Percentiles rank a stretch among this genome's conserved stretches.
Conservation (phyloP, 176 grass and related monocot species). For the Oryza longistaminata region DNA sequence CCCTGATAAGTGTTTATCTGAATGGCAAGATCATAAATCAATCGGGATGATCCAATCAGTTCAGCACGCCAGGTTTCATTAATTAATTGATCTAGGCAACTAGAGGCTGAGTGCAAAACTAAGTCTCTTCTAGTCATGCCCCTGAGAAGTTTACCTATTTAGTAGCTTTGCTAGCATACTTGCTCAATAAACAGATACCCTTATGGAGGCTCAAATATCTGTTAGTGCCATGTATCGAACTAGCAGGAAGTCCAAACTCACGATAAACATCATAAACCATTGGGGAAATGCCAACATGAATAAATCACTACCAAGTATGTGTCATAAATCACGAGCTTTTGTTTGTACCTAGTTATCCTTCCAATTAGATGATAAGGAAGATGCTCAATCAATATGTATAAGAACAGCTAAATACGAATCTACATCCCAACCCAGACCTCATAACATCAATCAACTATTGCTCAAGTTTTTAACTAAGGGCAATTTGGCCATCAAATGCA, state of each 20-base stretch:
- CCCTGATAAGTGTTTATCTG: neutral
- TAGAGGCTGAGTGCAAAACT: neutral
- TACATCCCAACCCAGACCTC: constrained; percentile 5
- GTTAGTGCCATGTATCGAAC: neutral
- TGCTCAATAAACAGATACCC: neutral
- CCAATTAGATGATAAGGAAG: neutral
- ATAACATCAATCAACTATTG: neutral
- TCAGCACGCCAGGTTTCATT: neutral
- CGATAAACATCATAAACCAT: neutral
- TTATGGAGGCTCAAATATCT: neutral
- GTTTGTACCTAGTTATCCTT: neutral
- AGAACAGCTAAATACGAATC: neutral
- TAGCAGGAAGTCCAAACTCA: neutral
- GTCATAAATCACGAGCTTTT: neutral
- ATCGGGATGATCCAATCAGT: constrained; percentile 1
- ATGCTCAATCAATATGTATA: neutral
- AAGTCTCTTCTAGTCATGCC: neutral
- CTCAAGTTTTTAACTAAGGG: no score
- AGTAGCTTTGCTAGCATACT: neutral
- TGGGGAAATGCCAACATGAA: neutral
- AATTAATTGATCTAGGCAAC: neutral
- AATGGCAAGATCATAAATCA: constrained; percentile 2
- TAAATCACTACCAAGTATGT: neutral
- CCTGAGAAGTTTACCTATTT: neutral
- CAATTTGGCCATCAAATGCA: constrained; percentile 12